Evolutionary conservation across 805 yeast genomes (phyloP).

Genomic region (Zygosaccharomyces siamensis): DNA sequence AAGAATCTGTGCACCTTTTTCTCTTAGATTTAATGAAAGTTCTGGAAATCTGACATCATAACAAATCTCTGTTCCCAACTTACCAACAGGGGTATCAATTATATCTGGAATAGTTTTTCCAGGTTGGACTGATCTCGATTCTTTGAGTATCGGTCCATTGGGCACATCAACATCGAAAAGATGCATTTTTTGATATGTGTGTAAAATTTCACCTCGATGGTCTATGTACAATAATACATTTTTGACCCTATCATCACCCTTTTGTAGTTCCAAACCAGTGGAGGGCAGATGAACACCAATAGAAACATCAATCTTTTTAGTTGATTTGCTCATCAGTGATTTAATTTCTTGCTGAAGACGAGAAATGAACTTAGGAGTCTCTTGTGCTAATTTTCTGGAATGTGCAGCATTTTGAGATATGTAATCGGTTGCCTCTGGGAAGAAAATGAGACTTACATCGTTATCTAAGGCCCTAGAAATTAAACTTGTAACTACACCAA

Average conservation of each 20-base stretch:
- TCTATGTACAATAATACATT: conserved; percentile 73
- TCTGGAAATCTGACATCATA: conserved; percentile 89
- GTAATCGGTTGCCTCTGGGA: conserved; percentile 94
- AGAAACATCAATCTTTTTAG: conserved; percentile 55
- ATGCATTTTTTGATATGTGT: conserved; percentile 80
- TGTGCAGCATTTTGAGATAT: conserved; percentile 66
- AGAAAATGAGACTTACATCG: conserved; percentile 65
- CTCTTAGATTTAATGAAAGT: conserved; percentile 57
- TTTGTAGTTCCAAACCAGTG: conserved; percentile 18
- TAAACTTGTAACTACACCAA: conserved; percentile 51
- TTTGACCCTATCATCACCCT: conserved; percentile 44
- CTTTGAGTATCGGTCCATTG: conserved; percentile 76
- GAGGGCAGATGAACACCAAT: conserved; percentile 89
- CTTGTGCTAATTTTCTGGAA: conserved; percentile 56
- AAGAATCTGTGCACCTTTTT: conserved; percentile 68
- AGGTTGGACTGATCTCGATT: conserved; percentile 75
- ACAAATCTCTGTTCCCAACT: conserved; percentile 70
- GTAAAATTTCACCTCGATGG: conserved; percentile 56
- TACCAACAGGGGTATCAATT: conserved; percentile 54
- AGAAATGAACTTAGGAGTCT: conserved; percentile 41
- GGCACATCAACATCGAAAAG: conserved; percentile 79
- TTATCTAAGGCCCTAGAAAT: conserved; percentile 57
- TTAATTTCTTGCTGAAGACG: conserved; percentile 43
- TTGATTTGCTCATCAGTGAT: conserved; percentile 34
- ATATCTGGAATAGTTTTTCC: conserved; percentile 56